Evolutionary conservation across 192 early-diverging fungal species (phyloP), one percentile per base, ranked within the genome.

Genomic region (Globomyces pollinis-pini): DNA sequence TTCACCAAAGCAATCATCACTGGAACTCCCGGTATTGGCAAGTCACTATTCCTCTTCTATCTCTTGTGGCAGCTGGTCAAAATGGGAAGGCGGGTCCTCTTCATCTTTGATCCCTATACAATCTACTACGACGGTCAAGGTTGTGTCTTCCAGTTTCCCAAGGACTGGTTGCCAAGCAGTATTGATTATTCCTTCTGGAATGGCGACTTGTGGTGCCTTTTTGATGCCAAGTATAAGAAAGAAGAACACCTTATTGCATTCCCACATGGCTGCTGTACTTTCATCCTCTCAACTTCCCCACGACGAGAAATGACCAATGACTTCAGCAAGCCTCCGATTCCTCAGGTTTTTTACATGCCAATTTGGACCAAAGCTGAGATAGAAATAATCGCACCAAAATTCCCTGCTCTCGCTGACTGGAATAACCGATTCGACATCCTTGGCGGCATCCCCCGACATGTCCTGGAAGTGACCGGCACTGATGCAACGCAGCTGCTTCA

Each of bases 11-110:
- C 53, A 20, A 55, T 55, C 53, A 55, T 55, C 1, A 55, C 53
- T 0, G 53, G 53, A 44, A 55, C 53, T 18, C 83, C 84, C 8
- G 84, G 84, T 6, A 83, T 76, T 26, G 84, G 81, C 33, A 86
- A 86, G 50, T 85, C 84, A 7, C 83, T 84, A 68, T 84, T 86
- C 50, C 69, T 86, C 41, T 76, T 76, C 43, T 83, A 80, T 52
- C 53, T 55, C 53, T 55, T 55, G 44, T 55, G 53, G 53, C 21
- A 30, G 44, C 33, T 55, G 53, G 53, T 55, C 53, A 55, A 55
- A 34, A 34, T 50, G 44, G 53, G 53, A 50, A 55, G 49, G 53
- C 53, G 53, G 1, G n/a, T 55, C 18, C 53, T 55, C 18, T 55
- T 55, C 29, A 1, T 55, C 33, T n/a, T 34, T 30, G 0, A 55